Conservation (phyloP, 805 yeast genomes). For the Schizosaccharomyces japonicus region DNA sequence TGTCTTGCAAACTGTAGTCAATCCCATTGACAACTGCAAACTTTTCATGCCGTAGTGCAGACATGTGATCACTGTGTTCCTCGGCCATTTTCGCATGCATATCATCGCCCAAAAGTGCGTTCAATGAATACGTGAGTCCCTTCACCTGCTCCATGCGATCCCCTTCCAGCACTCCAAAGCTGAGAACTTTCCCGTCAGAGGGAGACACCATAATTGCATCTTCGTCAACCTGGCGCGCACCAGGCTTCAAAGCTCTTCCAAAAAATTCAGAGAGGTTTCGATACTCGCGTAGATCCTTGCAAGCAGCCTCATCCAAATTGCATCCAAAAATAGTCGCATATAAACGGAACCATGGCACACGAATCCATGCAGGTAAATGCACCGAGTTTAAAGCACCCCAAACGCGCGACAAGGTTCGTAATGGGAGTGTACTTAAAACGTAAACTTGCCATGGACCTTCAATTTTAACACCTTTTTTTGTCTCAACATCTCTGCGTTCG, state of each 20-base stretch:
- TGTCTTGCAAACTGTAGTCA: slow-evolving; percentile 41
- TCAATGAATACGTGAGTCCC: slow-evolving; percentile 80
- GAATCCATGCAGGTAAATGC: slow-evolving; percentile 65
- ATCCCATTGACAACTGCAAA: slow-evolving; percentile 64
- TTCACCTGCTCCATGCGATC: slow-evolving; percentile 71
- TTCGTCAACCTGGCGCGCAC: slow-evolving; percentile 50
- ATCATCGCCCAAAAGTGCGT: slow-evolving; percentile 49
- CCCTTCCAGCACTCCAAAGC: slow-evolving; percentile 62
- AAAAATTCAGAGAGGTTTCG: slow-evolving; percentile 74
- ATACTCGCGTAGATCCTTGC: slow-evolving; percentile 51
- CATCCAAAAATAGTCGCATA: slow-evolving; percentile 70
- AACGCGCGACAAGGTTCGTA: slow-evolving; percentile 68
- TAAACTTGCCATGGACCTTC: slow-evolving; percentile 4
- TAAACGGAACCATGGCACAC: slow-evolving; percentile 57
- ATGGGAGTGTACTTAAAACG: slow-evolving; percentile 29
- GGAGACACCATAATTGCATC: slow-evolving; percentile 57
- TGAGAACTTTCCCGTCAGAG: slow-evolving; percentile 75
- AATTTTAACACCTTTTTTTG: neutral
- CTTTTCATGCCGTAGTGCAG: slow-evolving; percentile 17
- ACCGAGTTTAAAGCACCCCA: slow-evolving; percentile 86
- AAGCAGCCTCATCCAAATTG: slow-evolving; percentile 67
- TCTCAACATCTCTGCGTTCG: too few species aligned
- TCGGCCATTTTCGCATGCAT: slow-evolving; percentile 20
- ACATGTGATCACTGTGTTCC: slow-evolving; percentile 16
- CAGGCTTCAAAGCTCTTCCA: slow-evolving; percentile 57